Base-by-base conservation (phyloP, 2,329 filamentous ascomycete genomes). In the Ophiostoma perfectum region DNA sequence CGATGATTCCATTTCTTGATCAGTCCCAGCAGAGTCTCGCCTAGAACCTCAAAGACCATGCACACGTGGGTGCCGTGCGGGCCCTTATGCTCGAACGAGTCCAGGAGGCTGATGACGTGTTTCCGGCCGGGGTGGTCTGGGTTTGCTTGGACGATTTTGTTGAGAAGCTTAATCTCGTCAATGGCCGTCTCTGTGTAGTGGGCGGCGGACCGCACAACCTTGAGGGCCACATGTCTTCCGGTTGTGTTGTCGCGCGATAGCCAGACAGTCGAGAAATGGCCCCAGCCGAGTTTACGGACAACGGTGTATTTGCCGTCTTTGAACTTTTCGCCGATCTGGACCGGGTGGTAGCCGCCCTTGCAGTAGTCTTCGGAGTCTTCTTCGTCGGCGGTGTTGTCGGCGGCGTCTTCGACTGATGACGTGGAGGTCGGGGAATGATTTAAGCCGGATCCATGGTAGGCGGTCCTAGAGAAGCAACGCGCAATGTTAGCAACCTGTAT, bases 291-390 rank as follows among this genome's bases (percentile, higher is more conserved):
- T 83, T 98, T 98, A 80, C 93, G 90, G 78, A 98, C 91, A 69
- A 98, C 89, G 16, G 93, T 95, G 81, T 99, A 99, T 81, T 92
- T 94, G 74, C 92, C 93, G 78, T 98, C 92, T 78, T 98, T 98
- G 86, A 97, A 98, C 76, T 93, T 90, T 81, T 99, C 95, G 75
- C 95, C 95, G 70, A 98, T 90, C 75, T 88, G 86, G 65, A 99
- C 95, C 2, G 95, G 95, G 77, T 99, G 95, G 79, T 98, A 99
- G 70, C 95, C 95, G 75, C 95, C 95, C 81, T 98, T 98, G 86
- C 94, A 97, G 82, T 99, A 99, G 80, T 99, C 95, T 80, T 98
- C 94, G 64, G 92, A 97, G 80, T 99, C 95, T 81, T 99, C 95
- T 81, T 99, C 95, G 78, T 98, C 95, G 76, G 93, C 94, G 52